A percentile compares a stretch with the other conserved stretches of the same genome.
These are phyloP conservation scores for Opeltia flavorubescens DNA, from an alignment of 495 filamentous ascomycete genomes.

Conservation along the genomic window DNA sequence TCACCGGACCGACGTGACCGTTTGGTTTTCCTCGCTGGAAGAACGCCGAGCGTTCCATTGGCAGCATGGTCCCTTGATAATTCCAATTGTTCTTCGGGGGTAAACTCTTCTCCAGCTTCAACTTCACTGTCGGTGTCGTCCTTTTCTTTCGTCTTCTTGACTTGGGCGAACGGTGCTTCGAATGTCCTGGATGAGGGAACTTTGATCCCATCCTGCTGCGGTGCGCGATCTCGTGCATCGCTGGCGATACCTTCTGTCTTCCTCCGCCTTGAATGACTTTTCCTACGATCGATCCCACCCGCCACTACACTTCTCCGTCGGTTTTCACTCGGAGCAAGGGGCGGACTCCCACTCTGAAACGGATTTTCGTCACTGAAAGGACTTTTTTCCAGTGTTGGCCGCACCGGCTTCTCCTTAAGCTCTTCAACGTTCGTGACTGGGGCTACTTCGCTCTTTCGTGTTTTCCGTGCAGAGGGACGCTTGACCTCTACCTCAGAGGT, in stretches of 20 bases:
- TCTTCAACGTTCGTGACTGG: constrained; percentile 26
- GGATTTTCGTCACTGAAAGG: constrained; percentile 83
- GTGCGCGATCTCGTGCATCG: constrained; percentile 5
- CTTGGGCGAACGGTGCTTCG: constrained; percentile 29
- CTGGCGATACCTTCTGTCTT: constrained; percentile 17
- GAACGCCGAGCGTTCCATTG: constrained; percentile 21
- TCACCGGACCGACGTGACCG: constrained; percentile 19
- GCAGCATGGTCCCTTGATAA: constrained; percentile 45
- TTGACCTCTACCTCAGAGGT: constrained; percentile 23
- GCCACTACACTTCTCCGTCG: constrained; percentile 15
- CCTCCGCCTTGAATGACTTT: constrained; percentile 31
- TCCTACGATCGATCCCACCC: constrained; percentile 34
- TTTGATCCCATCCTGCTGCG: constrained; percentile 25
- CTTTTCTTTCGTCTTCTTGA: constrained; percentile 17
- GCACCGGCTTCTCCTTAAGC: constrained; percentile 23
- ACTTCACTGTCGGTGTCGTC: constrained; percentile 28
- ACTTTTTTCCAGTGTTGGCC: constrained; percentile 28
- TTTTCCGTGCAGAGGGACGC: constrained; percentile 33
- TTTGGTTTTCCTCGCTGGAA: constrained; percentile 15
- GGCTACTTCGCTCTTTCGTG: constrained; percentile 41
- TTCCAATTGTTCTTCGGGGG: constrained; percentile 74
- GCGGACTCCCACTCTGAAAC: constrained; percentile 75
- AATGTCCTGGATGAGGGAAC: constrained; percentile 31
- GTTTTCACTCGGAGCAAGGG: constrained; percentile 23
- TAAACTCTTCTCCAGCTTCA: constrained; percentile 79